Evolutionary conservation across 2,329 filamentous ascomycete species (phyloP), one percentile per base, ranked within the genome.

Genomic region (Dothideomycetidae sp.): DNA sequence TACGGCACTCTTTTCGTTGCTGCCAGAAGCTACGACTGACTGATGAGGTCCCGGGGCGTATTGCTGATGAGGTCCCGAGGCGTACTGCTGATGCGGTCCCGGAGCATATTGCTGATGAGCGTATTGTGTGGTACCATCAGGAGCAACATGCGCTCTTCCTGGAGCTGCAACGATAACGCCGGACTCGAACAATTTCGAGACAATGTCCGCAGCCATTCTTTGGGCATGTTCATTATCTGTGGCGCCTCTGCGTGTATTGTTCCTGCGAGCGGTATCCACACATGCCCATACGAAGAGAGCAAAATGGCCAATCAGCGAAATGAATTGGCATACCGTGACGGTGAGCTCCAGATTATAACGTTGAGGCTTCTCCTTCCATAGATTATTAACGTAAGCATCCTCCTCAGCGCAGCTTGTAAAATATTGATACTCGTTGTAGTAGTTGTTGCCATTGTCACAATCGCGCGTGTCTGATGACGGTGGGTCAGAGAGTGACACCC

Each of bases 271-370:
- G 11, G 53, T 55, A 32, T 60, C 56, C 5, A 58, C 50, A 21
- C 57, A 60, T 1, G 56, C 57, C 54, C 56, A 58, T 9, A 58
- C 43, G 41, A 60, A 59, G 3, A 59, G 46, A 1, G 43, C 43
- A 33, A 60, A 50, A 34, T 59, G 56, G 28, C 57, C 31, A 1
- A 51, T 11, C 12, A 58, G 23, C 2, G 42, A 42, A 5, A 57
- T 36, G 39, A 50, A 56, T 29, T 56, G 54, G 33, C 52, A 54
- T 7, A 53, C 53, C 5, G 46, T 44, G 1, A 39, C 54, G 4
- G 48, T 48, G 10, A 51, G 33, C 33, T 48, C 44, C 11, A 51
- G 37, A 5, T 42, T 45, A 7, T 39, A 43, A 14, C 50, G 53
- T 19, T 46, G 38, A 3, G 38, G 36, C 36, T 52, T 54, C 10